Percentiles rank a stretch among this genome's conserved stretches.
phyloP scores from a whole-genome alignment of 192 early-diverging fungal genomes.

The Glomus cerebriforme region DNA sequence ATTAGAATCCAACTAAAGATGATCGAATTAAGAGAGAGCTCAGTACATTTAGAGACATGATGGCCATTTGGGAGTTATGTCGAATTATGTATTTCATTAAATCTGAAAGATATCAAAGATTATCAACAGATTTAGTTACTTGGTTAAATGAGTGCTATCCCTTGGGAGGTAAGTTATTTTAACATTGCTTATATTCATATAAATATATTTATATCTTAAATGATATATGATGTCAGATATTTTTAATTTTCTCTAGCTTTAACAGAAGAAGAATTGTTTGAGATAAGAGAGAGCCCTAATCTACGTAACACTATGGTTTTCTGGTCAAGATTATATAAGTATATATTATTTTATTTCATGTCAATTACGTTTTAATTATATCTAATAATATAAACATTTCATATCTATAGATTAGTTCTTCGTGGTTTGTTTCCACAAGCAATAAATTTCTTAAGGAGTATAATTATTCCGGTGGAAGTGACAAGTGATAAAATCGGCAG shows the following conservation, averaged over 20 bases:
- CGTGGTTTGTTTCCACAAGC: background rate
- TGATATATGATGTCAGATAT: background rate
- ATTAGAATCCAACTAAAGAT: background rate
- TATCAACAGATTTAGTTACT: background rate
- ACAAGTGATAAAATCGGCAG: background rate
- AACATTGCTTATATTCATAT: background rate
- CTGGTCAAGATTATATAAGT: background rate
- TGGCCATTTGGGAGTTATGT: background rate
- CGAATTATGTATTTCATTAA: constrained; percentile 9
- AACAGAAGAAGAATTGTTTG: background rate
- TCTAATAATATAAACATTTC: background rate
- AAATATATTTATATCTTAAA: background rate
- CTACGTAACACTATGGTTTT: background rate
- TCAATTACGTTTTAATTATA: background rate
- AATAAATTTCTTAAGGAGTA: background rate
- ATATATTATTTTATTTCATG: background rate
- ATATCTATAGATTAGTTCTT: background rate
- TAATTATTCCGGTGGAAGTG: background rate
- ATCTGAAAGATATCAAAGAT: constrained; percentile 1
- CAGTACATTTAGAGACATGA: background rate
- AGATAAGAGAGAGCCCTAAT: background rate
- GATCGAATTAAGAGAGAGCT: background rate
- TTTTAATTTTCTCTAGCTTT: constrained; percentile 1
- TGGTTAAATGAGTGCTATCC: constrained; percentile 10
- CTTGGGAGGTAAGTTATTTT: background rate